These are phyloP conservation scores for Petunia hybrid DNA, from an alignment of 305 asterid species.

Conservation along the genomic window DNA sequence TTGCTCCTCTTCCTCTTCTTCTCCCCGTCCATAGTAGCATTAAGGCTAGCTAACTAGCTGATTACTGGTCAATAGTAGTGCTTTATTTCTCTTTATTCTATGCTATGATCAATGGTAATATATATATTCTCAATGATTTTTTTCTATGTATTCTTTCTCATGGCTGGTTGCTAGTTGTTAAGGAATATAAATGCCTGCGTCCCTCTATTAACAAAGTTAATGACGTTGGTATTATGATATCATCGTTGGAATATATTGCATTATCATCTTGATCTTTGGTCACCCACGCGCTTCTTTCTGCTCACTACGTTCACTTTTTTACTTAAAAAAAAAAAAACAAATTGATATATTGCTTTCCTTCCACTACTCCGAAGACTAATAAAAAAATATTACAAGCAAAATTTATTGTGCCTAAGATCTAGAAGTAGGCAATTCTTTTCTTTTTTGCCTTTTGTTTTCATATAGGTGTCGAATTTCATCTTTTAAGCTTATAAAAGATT, in stretches of 20 bases:
- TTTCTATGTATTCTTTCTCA: not conserved
- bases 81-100: not conserved
- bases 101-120: not conserved
- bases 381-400: no score
- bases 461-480: no score
- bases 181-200: slow-evolving; percentile 11
- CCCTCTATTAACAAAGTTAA: not conserved
- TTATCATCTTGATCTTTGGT: not conserved
- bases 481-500: no score
- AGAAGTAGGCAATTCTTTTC: no score
- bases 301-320: no score
- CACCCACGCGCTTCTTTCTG: not conserved
- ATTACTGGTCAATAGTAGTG: not conserved
- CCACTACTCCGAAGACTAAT: no score
- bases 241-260: not conserved
- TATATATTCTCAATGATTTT: not conserved
- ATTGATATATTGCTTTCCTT: no score
- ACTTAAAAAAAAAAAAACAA: no score
- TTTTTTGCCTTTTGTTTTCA: no score
- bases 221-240: not conserved
- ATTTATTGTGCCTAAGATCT: no score
- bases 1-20: slow-evolving; percentile 53
- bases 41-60: not conserved
- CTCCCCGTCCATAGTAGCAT: slow-evolving; percentile 35
- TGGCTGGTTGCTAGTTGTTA: not conserved